phyloP scores from a whole-genome alignment of 306 rosid species.

The Acacia melanoxylon region DNA sequence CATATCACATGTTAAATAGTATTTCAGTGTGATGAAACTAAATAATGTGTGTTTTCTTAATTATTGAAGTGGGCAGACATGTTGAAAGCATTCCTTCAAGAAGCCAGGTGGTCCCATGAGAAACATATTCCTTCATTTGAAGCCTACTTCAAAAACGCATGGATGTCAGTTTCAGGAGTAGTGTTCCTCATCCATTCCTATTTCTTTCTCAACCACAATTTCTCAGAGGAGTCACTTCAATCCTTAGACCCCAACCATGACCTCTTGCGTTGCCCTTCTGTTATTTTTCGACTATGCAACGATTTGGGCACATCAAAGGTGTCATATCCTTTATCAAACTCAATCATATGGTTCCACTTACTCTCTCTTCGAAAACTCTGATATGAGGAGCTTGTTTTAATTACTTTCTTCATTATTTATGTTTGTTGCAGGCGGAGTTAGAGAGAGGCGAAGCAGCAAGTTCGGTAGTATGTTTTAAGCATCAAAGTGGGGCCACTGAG shows the following conservation, averaged over 20 bases:
- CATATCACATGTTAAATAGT: neutral
- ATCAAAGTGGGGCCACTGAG: conserved; percentile 33
- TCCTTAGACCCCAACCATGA: conserved; percentile 35
- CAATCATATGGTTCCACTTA: neutral
- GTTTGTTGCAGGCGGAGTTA: conserved; percentile 46
- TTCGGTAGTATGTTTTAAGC: conserved; percentile 45
- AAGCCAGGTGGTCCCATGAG: conserved; percentile 47
- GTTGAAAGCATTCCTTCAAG: conserved; percentile 56
- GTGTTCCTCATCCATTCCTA: conserved; percentile 43
- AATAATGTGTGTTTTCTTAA: neutral
- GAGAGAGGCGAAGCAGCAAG: conserved; percentile 56
- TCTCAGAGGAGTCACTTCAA: conserved; percentile 41
- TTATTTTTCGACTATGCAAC: conserved; percentile 55
- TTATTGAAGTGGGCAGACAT: conserved; percentile 50
- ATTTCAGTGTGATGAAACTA: neutral
- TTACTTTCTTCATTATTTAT: neutral
- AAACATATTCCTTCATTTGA: conserved; percentile 42
- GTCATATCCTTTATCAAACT: neutral
- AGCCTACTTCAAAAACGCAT: conserved; percentile 48
- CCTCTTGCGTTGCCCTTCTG: conserved; percentile 39
- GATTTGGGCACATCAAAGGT: conserved; percentile 59
- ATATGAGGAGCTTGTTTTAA: neutral
- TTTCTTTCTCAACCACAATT: conserved; percentile 35
- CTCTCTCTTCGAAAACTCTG: neutral
- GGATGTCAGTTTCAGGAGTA: conserved; percentile 48